Evolutionary conservation across 2,329 filamentous ascomycete genomes (phyloP).

Genomic region (Nigrospora oryzae): DNA sequence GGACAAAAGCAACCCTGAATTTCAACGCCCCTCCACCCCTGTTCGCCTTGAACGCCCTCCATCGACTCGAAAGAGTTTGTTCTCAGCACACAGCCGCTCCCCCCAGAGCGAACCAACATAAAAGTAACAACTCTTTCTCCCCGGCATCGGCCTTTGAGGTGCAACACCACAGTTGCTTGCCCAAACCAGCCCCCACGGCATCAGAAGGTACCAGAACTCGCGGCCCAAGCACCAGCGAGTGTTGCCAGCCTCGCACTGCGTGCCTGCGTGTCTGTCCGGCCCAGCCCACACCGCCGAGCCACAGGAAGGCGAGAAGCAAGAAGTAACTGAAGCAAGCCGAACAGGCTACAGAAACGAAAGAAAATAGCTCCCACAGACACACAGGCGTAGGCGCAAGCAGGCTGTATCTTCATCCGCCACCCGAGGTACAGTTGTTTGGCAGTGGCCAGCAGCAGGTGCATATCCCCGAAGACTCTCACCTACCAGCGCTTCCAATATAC

Average conservation of each 20-base stretch:
- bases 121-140: not conserved
- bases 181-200: too few relatives aligned
- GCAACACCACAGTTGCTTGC: too few relatives aligned
- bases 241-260: not conserved
- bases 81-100: too few relatives aligned
- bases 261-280: not conserved
- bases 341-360: not conserved
- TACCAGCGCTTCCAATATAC: too few relatives aligned
- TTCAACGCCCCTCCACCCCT: not conserved
- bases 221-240: too few relatives aligned
- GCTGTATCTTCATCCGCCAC: not conserved
- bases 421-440: not conserved
- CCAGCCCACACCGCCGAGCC: too few relatives aligned
- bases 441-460: not conserved
- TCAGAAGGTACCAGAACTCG: too few relatives aligned
- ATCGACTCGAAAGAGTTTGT: too few relatives aligned
- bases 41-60: too few relatives aligned
- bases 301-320: not conserved
- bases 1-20: not conserved
- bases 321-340: not conserved
- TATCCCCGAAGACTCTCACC: not conserved
- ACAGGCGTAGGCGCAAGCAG: not conserved
- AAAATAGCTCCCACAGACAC: not conserved
- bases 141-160: not conserved
- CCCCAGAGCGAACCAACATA: not conserved